phyloP scores from a whole-genome alignment of 2,329 filamentous ascomycete genomes.

The Didymella pinodella region DNA sequence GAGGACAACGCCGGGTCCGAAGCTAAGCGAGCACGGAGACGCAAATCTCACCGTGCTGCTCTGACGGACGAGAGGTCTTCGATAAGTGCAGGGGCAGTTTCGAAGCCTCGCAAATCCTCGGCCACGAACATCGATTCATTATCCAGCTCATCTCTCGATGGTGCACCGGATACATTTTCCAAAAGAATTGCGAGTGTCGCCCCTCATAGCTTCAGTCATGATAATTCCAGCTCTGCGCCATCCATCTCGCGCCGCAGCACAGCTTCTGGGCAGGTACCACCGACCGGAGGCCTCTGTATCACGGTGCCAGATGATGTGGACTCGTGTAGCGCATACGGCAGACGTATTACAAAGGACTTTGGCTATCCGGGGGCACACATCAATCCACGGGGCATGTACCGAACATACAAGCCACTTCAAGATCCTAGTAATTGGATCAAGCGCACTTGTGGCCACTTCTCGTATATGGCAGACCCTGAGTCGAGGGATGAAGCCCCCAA shows the following conservation, averaged over 20 bases:
- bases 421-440: conserved; percentile 39
- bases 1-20: conserved; percentile 9
- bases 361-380: conserved; percentile 45
- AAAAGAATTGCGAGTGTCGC: conserved; percentile 19
- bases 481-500: conserved; percentile 25
- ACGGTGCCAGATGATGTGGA: conserved; percentile 40
- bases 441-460: conserved; percentile 43
- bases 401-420: conserved; percentile 25
- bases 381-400: conserved; percentile 27
- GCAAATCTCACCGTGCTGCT: conserved; percentile 24
- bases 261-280: neutral
- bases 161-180: neutral
- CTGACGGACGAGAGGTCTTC: neutral
- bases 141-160: neutral
- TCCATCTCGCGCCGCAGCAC: conserved; percentile 14
- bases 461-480: conserved; percentile 26
- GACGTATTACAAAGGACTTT: conserved; percentile 44
- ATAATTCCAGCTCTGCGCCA: conserved; percentile 32
- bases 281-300: conserved; percentile 19
- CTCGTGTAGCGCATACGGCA: conserved; percentile 41
- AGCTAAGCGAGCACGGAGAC: conserved; percentile 15
- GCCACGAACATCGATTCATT: neutral
- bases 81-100: neutral
- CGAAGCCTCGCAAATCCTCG: neutral
- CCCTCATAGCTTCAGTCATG: conserved; percentile 32